Conservation (phyloP, 345 rosid genomes). For the Rhodomyrtus tomentosa region DNA sequence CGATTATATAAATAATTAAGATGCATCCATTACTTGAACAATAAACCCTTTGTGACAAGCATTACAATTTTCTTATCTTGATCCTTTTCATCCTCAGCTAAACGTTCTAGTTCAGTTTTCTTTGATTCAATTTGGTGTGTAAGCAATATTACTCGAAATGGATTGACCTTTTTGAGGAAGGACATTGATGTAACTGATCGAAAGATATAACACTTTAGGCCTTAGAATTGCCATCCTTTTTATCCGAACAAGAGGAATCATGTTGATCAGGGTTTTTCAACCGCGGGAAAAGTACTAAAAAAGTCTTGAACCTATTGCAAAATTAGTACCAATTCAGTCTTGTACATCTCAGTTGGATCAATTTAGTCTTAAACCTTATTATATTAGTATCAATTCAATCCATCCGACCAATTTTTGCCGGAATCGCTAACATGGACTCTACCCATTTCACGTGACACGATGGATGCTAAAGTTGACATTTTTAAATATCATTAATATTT, state of each 20-base stretch:
- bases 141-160: background rate
- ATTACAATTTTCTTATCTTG: background rate
- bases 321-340: accelerated
- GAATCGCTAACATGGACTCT: no score
- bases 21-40: no score
- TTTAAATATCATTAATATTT: no score
- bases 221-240: background rate
- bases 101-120: background rate
- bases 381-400: no score
- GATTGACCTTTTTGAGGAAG: background rate
- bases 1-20: no score
- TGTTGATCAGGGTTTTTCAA: background rate
- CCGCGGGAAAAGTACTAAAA: background rate
- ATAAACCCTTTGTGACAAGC: background rate
- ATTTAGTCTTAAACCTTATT: no score
- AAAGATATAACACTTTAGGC: background rate
- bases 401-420: no score
- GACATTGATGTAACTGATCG: background rate
- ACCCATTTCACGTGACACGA: accelerated
- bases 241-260: background rate
- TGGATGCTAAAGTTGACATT: no score
- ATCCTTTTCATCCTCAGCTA: background rate
- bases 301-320: accelerated
- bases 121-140: background rate
- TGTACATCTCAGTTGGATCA: no score